Evolutionary conservation across 2,329 filamentous ascomycete species (phyloP).

Genomic region (Fusarium lyarnte): DNA sequence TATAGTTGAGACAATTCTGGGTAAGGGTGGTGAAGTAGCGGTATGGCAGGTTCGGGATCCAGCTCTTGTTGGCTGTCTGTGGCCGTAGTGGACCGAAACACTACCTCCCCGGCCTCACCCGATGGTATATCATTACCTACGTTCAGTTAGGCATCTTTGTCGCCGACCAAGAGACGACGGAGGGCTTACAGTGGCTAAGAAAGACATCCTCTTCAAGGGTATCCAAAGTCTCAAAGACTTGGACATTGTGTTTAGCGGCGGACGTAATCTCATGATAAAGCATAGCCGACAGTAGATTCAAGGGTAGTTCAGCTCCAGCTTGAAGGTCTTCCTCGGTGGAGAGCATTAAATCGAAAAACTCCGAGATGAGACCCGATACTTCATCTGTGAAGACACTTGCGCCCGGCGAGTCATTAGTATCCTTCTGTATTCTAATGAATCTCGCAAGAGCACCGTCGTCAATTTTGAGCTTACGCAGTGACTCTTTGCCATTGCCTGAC

Average conservation of each 20-base stretch:
- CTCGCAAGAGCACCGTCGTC: not conserved
- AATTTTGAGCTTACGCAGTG: not conserved
- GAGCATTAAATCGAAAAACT: not conserved
- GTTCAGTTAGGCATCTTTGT: rapidly evolving
- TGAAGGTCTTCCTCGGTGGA: not conserved
- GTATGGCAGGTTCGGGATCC: rapidly evolving
- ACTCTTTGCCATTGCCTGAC: not conserved
- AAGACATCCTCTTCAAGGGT: rapidly evolving
- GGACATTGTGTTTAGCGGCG: not conserved
- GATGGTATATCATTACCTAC: rapidly evolving
- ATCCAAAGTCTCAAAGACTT: not conserved
- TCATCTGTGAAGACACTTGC: not conserved
- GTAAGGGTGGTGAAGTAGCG: rapidly evolving
- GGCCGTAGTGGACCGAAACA: not conserved
- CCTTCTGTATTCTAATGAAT: not conserved
- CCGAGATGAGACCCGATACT: not conserved
- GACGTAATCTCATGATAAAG: not conserved
- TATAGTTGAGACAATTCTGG: not conserved
- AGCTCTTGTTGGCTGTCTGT: rapidly evolving
- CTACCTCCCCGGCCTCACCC: rapidly evolving
- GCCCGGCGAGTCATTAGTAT: not conserved
- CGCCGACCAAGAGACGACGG: rapidly evolving
- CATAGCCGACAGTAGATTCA: not conserved
- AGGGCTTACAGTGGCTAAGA: not conserved
- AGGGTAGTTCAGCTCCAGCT: rapidly evolving